Evolutionary conservation across 345 rosid species (phyloP), one percentile per base, ranked within the genome.

Genomic region (Eutrema yunnanense): DNA sequence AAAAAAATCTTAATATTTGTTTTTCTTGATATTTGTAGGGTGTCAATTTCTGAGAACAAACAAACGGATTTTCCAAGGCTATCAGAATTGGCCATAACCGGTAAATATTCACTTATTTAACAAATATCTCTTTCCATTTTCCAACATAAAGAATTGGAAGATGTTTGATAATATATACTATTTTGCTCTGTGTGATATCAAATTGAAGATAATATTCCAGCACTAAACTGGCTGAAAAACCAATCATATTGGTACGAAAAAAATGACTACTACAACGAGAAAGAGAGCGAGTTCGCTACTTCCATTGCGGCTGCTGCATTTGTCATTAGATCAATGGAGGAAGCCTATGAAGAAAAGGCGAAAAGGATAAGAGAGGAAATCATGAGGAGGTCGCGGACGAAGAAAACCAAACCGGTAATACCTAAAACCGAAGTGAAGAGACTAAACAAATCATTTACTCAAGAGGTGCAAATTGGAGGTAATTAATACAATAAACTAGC

Each of bases 271-370:
- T 76, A 69, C 65, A 10, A 76, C 59, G 71, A 76, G 40, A 56
- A 66, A 63, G 79, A 84, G 5, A 56, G 74, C 3, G 86, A 84
- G 76, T 81, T 75, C 38, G 86, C 87, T 37, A 69, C 70, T 50
- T 87, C 90, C 43, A 88, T 88, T 37, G 92, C 89, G 34, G 95
- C 92, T 6, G 79, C 76, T 49, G 84, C 95, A 51, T 86, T 73
- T 32, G 78, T 83, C 38, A 67, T 88, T 29, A 54, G 33, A 72
- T 72, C 84, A 2, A 38, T 69, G 13, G 89, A 86, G 37, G 92
- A 82, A 65, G 77, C 78, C 3, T 80, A 73, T 59, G 69, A 48
- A 16, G 67, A 71, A 34, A 19, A 57, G 11, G 52, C 61, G 29
- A 78, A 78, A 65, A 81, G 54, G 79, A 54, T 48, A 44, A 77